Base-by-base conservation (phyloP, 768 basidiomycete species). In the Dacryopinax spathularia region DNA sequence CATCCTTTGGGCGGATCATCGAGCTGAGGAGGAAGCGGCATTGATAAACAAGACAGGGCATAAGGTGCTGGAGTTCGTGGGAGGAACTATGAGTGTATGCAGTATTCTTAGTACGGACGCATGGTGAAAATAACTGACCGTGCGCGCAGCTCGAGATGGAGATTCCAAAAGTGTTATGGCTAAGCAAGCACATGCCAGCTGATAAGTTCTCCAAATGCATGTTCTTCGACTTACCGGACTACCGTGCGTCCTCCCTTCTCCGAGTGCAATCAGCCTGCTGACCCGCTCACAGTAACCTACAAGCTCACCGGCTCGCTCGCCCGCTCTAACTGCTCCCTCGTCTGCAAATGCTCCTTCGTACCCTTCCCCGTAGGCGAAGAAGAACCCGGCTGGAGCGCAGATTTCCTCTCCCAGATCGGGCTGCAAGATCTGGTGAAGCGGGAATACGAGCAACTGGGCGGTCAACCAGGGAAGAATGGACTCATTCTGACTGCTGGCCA, bases 291-390 rank as follows among this genome's bases (percentile, higher is more conserved):
- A 75, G 74, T 99, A 61, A 97, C 96, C 0, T 98, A 94, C 78
- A 87, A 84, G 60, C 90, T 91, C 9, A 99, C 96, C 0, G 77
- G 77, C 63, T 82, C 84, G 68, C 77, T 77, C 39, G 83, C 83
- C 2, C 85, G 95, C 33, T 96, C 93, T 1, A 85, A 82, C 72
- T 98, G 96, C 74, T 98, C 94, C 1, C 77, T 97, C 56, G 91
- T 91, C 0, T 99, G 95, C 80, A 98, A 98, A 76, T 97, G 89
- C 75, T 90, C 89, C 7, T 97, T 85, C 73, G 84, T 96, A n/a
- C n/a, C n/a, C n/a, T n/a, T n/a, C 33, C 92, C 95, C 0, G 80
- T 79, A 22, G 78, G 76, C 13, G 73, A 70, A n/a, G 73, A 75
- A 56, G 70, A 80, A 79, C 70, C 71, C 63, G 96, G 95, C 10